Evolutionary conservation across 192 early-diverging fungal species (phyloP).

Genomic region (Rhizoclosmatium sp.): DNA sequence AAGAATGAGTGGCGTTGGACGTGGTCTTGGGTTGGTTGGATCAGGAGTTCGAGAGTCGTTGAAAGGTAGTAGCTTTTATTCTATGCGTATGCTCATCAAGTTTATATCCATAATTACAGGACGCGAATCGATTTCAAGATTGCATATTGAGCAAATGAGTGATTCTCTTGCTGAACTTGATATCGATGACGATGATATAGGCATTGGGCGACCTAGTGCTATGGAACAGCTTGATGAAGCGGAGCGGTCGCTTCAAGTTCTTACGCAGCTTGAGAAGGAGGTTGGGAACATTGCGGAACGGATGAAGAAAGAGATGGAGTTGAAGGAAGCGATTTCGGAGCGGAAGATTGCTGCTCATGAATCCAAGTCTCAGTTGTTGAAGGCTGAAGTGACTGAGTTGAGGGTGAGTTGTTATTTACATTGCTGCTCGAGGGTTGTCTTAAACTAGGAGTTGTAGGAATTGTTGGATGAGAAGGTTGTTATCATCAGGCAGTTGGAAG

Average conservation of each 20-base stretch:
- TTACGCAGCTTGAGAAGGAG: slow-evolving; percentile 39
- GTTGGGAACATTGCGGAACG: slow-evolving; percentile 33
- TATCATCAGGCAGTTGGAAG: slow-evolving; percentile 25
- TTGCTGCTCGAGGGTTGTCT: not conserved
- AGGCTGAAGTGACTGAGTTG: slow-evolving; percentile 17
- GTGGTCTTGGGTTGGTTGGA: no score
- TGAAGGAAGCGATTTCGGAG: slow-evolving; percentile 36
- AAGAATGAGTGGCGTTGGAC: not conserved
- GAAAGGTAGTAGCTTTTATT: no score
- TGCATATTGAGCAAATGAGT: slow-evolving; percentile 20
- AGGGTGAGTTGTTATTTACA: not conserved
- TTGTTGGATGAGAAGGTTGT: slow-evolving; percentile 25
- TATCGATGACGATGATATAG: not conserved
- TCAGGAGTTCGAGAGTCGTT: no score
- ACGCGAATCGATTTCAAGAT: not conserved
- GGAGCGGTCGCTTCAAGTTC: slow-evolving; percentile 24
- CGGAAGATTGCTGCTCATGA: slow-evolving; percentile 38
- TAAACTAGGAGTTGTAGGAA: not conserved
- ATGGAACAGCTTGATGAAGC: slow-evolving; percentile 36
- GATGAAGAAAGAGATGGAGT: slow-evolving; percentile 41
- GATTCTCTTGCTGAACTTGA: slow-evolving; percentile 24
- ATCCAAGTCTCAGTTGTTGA: slow-evolving; percentile 21
- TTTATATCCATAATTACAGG: not conserved
- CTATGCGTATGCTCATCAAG: not conserved
- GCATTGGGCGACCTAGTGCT: not conserved